Base-by-base conservation (phyloP, 2,329 filamentous ascomycete genomes). In the Helotiales sp. region DNA sequence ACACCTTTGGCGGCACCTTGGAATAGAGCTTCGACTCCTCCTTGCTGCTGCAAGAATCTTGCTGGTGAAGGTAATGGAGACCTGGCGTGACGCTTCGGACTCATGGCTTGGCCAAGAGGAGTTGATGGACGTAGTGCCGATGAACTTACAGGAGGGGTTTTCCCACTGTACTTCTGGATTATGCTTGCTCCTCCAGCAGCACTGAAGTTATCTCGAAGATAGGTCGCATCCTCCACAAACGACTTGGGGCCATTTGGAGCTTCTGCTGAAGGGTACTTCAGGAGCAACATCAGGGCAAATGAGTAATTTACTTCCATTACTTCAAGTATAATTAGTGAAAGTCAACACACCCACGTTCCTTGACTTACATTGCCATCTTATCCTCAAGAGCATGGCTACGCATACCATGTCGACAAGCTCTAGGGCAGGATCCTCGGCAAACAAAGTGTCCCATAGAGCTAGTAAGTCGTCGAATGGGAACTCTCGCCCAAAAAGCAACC, bases 301-400 rank as follows among this genome's bases (percentile, higher is more conserved):
- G 95, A 93, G 69, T 96, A 96, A 72, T 98, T 93, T 12, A 90
- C 87, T 62, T 91, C 85, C 25, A 98, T 76, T 33, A 99, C 89
- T 92, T 75, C 70, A 48, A 69, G 24, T 17, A 33, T 6, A 54
- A 55, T 29, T 38, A 40, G 36, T 30, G n/a, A 9, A 24, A 29
- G 8, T 17, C 33, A 15, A 1, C 4, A 3, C 17, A 6, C 33
- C 19, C 12, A 8, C 40, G 48, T 24, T 25, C 25, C 24, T n/a
- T 19, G 17, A 58, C 88, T 78, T 76, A 95, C 90, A 77, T 66
- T 93, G 85, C 93, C 93, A 97, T 56, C 93, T 85, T 66, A 98
- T 91, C 51, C 95, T 85, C 46, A 99, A 78, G 24, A 99, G 78
- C 93, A 99, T 98, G 5, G 92, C 88, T 52, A 97, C 86, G 66